These are phyloP conservation scores for Picochlorum sp. DNA, from an alignment of 139 green algal species.

Conservation along the genomic window DNA sequence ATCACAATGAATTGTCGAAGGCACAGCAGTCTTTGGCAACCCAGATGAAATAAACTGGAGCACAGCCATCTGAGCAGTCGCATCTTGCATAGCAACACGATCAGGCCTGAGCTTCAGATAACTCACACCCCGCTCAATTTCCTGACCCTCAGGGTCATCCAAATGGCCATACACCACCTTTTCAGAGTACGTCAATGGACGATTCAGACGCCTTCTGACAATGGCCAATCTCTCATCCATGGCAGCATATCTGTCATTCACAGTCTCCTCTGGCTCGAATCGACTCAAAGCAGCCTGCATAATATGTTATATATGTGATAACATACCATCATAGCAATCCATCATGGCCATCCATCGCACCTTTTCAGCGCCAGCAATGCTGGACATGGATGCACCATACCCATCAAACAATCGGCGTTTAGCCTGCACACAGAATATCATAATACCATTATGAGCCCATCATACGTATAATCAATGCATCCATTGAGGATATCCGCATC, in stretches of 20 bases:
- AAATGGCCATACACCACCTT: slow-evolving; percentile 95
- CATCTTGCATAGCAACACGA: slow-evolving; percentile 93
- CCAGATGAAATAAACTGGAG: slow-evolving; percentile 94
- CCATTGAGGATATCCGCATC: not conserved
- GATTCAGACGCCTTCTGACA: slow-evolving; percentile 73
- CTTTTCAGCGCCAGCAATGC: slow-evolving; percentile 33
- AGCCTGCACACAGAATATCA: slow-evolving; percentile 13
- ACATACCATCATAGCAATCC: not conserved
- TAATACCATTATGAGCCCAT: not conserved
- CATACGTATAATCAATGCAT: not conserved
- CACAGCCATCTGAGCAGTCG: slow-evolving; percentile 93
- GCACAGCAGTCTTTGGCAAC: slow-evolving; percentile 78
- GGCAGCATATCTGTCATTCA: slow-evolving; percentile 83
- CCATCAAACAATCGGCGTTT: slow-evolving; percentile 9
- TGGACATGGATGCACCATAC: slow-evolving; percentile 1
- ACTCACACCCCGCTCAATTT: slow-evolving; percentile 72
- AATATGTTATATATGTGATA: not conserved
- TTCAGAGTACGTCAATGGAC: slow-evolving; percentile 79
- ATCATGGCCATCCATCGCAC: slow-evolving; percentile 6
- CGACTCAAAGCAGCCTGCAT: slow-evolving; percentile 71
- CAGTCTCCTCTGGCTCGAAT: slow-evolving; percentile 59
- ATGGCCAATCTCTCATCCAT: slow-evolving; percentile 73
- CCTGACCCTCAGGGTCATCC: slow-evolving; percentile 76
- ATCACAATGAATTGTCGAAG: slow-evolving; percentile 92
- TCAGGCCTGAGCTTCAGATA: slow-evolving; percentile 86